A percentile compares a stretch with the other conserved stretches of the same genome.
These are phyloP conservation scores for Cladosporium halotolerans DNA, from an alignment of 2,329 filamentous ascomycete species.

Conservation along the genomic window DNA sequence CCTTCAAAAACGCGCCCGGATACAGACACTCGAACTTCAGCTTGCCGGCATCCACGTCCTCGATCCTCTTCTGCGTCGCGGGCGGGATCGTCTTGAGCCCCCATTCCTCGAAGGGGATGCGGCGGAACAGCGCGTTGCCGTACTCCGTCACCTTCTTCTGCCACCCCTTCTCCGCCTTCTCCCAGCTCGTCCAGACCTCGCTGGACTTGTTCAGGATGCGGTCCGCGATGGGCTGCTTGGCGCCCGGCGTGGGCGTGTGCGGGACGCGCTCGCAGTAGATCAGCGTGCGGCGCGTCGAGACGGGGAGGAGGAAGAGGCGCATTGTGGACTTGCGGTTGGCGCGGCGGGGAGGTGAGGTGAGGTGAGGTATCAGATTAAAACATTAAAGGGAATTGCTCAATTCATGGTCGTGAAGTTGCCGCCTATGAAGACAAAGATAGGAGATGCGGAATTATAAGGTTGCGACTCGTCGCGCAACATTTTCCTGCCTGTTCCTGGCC, in stretches of 20 bases:
- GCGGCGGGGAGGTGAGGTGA: background rate
- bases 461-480: background rate
- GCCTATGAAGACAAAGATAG: background rate
- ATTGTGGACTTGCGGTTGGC: slow-evolving; percentile 42
- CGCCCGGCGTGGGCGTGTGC: slow-evolving; percentile 33
- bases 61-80: slow-evolving; percentile 59
- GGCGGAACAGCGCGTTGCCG: slow-evolving; percentile 76
- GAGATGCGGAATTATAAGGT: background rate
- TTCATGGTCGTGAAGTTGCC: background rate
- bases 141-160: slow-evolving; percentile 79
- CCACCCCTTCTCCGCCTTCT: slow-evolving; percentile 66
- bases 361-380: background rate
- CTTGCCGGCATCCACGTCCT: slow-evolving; percentile 56
- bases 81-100: slow-evolving; percentile 90
- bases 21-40: slow-evolving; percentile 54
- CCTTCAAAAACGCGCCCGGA: slow-evolving; percentile 62
- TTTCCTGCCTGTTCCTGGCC: background rate
- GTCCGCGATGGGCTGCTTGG: slow-evolving; percentile 58
- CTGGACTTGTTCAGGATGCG: slow-evolving; percentile 65
- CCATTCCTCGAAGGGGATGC: slow-evolving; percentile 97
- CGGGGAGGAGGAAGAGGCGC: slow-evolving; percentile 89
- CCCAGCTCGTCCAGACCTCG: slow-evolving; percentile 78
- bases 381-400: background rate
- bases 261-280: slow-evolving; percentile 78
- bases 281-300: slow-evolving; percentile 83